These are phyloP conservation scores for Ceratobasidium papillatum DNA, from an alignment of 1,284 basidiomycete genomes.

Conservation along the genomic window DNA sequence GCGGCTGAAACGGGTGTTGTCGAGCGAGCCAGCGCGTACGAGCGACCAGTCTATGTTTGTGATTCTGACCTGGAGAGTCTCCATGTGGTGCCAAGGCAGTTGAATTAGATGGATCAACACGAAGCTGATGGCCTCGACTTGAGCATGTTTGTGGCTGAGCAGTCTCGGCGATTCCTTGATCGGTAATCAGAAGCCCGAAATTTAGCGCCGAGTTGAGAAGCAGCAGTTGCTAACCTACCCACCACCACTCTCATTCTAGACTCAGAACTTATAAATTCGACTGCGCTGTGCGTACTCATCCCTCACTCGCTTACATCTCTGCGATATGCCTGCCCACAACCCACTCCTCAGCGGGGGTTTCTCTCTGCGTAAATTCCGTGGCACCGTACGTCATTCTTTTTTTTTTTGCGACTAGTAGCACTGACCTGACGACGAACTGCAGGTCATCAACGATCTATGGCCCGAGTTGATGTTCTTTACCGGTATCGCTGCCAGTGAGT, in stretches of 20 bases:
- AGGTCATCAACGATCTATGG: slow-evolving; percentile 36
- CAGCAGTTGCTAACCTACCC: not conserved
- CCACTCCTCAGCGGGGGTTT: slow-evolving; percentile 17
- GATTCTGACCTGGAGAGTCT: slow-evolving; percentile 50
- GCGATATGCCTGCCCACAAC: slow-evolving; percentile 15
- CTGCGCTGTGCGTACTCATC: not conserved
- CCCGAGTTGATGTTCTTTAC: slow-evolving; percentile 28
- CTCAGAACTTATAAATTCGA: not conserved
- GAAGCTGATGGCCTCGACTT: not conserved
- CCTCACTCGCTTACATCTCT: not conserved
- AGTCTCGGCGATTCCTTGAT: slow-evolving; percentile 7
- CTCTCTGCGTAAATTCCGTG: slow-evolving; percentile 27
- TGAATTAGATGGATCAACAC: not conserved
- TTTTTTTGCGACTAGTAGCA: not conserved
- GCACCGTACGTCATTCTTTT: slow-evolving; percentile 3
- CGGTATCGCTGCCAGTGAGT: slow-evolving; percentile 23
- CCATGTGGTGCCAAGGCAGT: not conserved
- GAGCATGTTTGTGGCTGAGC: not conserved
- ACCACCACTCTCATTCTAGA: not conserved
- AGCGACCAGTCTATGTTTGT: slow-evolving; percentile 55
- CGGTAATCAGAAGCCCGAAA: slow-evolving; percentile 9
- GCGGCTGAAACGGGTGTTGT: slow-evolving; percentile 59
- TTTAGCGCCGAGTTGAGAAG: not conserved
- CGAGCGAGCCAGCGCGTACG: slow-evolving; percentile 49
- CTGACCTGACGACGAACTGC: not conserved